Conservation (phyloP, 2,329 filamentous ascomycete species). For the Aureobasidium sp. region DNA sequence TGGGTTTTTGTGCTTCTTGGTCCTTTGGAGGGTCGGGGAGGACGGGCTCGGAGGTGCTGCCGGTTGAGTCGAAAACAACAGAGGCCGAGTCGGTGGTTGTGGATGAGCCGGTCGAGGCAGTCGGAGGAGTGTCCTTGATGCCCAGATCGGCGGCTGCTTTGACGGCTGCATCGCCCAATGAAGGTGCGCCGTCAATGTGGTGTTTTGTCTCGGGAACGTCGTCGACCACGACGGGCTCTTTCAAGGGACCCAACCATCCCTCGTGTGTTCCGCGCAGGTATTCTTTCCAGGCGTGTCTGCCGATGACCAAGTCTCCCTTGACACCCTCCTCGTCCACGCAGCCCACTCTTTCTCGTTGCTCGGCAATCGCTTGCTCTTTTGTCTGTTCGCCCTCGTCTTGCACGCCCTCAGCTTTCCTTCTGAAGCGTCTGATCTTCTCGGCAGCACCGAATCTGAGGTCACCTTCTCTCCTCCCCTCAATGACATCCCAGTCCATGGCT, state of each 20-base stretch:
- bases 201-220: constrained; percentile 10
- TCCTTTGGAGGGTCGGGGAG: constrained; percentile 25
- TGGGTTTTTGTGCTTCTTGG: constrained; percentile 40
- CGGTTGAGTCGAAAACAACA: constrained; percentile 20
- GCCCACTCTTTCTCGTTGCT: constrained; percentile 58
- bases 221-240: constrained; percentile 44
- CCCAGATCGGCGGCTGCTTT: constrained; percentile 21
- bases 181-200: constrained; percentile 21
- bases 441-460: constrained; percentile 82
- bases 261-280: constrained; percentile 90
- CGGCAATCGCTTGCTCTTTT: constrained; percentile 50
- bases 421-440: constrained; percentile 66
- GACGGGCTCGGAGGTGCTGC: constrained; percentile 3
- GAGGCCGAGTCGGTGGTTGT: constrained; percentile 13
- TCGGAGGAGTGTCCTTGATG: constrained; percentile 8
- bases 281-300: constrained; percentile 93
- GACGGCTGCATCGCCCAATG: constrained; percentile 25
- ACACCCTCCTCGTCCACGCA: constrained; percentile 66
- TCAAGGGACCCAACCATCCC: constrained; percentile 85
- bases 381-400: constrained; percentile 48
- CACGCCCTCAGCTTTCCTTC: constrained; percentile 53
- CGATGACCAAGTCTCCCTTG: constrained; percentile 80
- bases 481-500: constrained; percentile 90
- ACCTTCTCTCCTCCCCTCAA: constrained; percentile 87
- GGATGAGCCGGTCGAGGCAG: constrained; percentile 28